Evolutionary conservation across 1,139 yeast genomes (phyloP), one percentile per base, ranked within the genome.

Genomic region (Lodderomyces margitis): DNA sequence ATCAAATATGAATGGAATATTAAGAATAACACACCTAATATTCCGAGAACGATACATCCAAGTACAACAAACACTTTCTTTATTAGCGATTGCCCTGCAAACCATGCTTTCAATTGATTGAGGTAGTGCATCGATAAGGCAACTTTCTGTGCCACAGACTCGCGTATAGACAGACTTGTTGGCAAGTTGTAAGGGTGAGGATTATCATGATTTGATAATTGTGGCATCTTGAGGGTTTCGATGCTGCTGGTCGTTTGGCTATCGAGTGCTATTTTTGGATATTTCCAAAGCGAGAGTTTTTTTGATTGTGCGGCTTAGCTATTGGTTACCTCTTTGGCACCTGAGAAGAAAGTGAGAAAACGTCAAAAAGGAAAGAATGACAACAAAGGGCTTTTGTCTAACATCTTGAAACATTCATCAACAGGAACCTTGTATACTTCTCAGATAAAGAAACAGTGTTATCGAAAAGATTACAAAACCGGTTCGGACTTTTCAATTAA

Each of bases 1-100:
- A 82, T 61, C 34, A 82, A 56, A 21, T 56, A 56, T 12, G 68
- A 62, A 55, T 80, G 84, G 64, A 75, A 80, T 2, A 79, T 58
- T 20, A 80, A 41, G 34, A 68, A 56, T 14, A 69, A 34, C 2
- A 73, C 40, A 2, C 64, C 66, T 1, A 58, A 39, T 3, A 57
- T 39, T 9, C 47, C 17, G 3, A 54, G 57, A 1, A 64, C 24
- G 1, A 54, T 46, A 1, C 37, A 47, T 8, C 49, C 42, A 2
- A 54, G 12, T 2, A 33, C 45, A 1, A 58, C 19, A 4, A 52
- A 16, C 2, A 53, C 37, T 43, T 51, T 48, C 23, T 53, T 56
- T 12, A 40, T 11, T 3, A 39, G 15, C 1, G 61, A 43, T 43
- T 58, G 68, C 16, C 47, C 40, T 2, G 39, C 36, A 37, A 50